Conservation (phyloP, 345 rosid species). For the Boechera retrofracta region DNA sequence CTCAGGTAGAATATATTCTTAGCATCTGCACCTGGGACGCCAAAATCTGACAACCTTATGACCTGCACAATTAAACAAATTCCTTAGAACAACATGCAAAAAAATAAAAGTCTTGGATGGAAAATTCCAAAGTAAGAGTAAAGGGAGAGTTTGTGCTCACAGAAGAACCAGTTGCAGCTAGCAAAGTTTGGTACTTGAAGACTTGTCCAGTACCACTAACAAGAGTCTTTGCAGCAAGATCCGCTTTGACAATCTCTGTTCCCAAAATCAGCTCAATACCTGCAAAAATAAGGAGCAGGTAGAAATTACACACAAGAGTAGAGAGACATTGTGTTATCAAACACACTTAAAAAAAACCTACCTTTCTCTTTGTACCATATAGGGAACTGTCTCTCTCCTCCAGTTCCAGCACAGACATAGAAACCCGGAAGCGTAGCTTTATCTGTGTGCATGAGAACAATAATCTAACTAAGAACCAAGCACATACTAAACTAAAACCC, state of each 20-base stretch:
- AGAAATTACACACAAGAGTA: not conserved
- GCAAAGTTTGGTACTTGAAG: slow-evolving; percentile 68
- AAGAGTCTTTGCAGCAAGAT: slow-evolving; percentile 75
- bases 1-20: slow-evolving; percentile 48
- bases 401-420: slow-evolving; percentile 88
- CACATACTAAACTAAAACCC: not conserved
- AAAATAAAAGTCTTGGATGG: not conserved
- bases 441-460: slow-evolving; percentile 29
- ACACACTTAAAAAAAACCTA: not conserved
- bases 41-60: slow-evolving; percentile 50
- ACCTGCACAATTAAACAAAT: slow-evolving; percentile 45
- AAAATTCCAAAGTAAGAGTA: not conserved
- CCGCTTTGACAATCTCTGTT: slow-evolving; percentile 84
- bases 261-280: slow-evolving; percentile 82
- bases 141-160: slow-evolving; percentile 30
- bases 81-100: not conserved
- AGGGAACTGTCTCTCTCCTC: slow-evolving; percentile 82
- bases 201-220: slow-evolving; percentile 62
- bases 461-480: not conserved
- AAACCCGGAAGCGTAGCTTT: slow-evolving; percentile 64
- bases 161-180: slow-evolving; percentile 87
- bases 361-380: slow-evolving; percentile 83
- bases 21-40: slow-evolving; percentile 49
- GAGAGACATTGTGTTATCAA: not conserved
- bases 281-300: not conserved